Base-by-base conservation (phyloP, 2,329 filamentous ascomycete genomes). In the Sclerotiophoma versabilis region DNA sequence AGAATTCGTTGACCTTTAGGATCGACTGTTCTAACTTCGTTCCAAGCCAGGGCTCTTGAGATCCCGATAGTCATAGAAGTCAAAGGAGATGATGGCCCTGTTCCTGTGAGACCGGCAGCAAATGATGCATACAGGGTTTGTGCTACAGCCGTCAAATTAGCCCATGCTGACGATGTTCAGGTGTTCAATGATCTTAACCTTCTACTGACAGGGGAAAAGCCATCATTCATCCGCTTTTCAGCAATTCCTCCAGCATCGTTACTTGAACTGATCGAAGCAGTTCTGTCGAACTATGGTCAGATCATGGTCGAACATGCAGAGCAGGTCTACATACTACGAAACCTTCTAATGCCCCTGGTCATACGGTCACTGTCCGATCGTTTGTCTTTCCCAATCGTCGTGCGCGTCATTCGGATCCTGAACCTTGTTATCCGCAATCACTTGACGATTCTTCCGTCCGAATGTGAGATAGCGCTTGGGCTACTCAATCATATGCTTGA, bases 131-230 rank as follows among this genome's bases (percentile, higher is more conserved):
- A 92, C 69, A 85, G 87, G 66, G 88, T 90, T 7, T 38, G 64
- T 36, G 49, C 19, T n/a, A 4, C 10, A 1, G 2, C 20, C 17
- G 4, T 8, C 2, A 30, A 4, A 4, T 22, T 38, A 14, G 12
- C 27, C 15, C 20, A 54, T 33, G 57, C 63, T 64, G 49, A 59
- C 20, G 17, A 12, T n/a, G 5, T 15, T 1, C 63, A 89, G 84
- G 84, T 97, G 23, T 91, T 99, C 71, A 89, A 92, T 66, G 95
- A 99, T 69, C 83, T 99, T 7, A 96, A 92, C 64, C 83, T 96
- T 41, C 81, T 96, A 64, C 91, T 92, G 0, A 92, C 96, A 72
- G 90, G 90, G 27, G 89, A 95, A 65, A 87, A 88, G 33, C 87
- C 93, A 4, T 87, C 91, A 60, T 96, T 93, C 67, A 82, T 99